Evolutionary conservation across 805 yeast genomes (phyloP), one percentile per base, ranked within the genome.

Genomic region (Maudiozyma turicensis): DNA sequence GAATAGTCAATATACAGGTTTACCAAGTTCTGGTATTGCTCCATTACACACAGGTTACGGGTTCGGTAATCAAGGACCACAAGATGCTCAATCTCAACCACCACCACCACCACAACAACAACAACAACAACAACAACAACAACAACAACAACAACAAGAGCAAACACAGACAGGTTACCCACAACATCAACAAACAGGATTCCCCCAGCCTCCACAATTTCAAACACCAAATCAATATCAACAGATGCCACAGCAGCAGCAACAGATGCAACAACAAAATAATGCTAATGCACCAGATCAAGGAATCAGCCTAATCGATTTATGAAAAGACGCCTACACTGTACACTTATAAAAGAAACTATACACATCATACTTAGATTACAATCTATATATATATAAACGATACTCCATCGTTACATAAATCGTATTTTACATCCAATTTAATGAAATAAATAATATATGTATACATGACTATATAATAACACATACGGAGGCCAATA

Each of bases 41-140:
- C 90, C 95, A 6, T 81, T 93, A 4, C 82, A 85, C 60, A 89
- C 97, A 1, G 97, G 97, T 1, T 89, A 81, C 62, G 97, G 97
- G 0, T 89, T 89, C 67, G 97, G 97, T 41, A 89, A 89, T 57
- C 87, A 82, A 52, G 35, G 35, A 4, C 70, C 68, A 32, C 63
- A 54, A 52, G 58, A 50, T 29, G 35, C 40, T 13, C 46, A 42
- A 26, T 43, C 26, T 20, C 43, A 35, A 33, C 41, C 41, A 20
- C 29, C 13, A 20, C 43, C 31, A 33, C 44, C 41, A 20, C 29
- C 26, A 34, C 44, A 43, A 26, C 40, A 46, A 35, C 37, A 46
- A 28, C 49, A 44, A 10, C 49, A 44, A 41, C 49, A 46, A 29
- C 9, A 8, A 11, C 53, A 50, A 41, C 15, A 35, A 8, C 10